Conservation (phyloP, 2,329 filamentous ascomycete species). For the Colletotrichum sp. region DNA sequence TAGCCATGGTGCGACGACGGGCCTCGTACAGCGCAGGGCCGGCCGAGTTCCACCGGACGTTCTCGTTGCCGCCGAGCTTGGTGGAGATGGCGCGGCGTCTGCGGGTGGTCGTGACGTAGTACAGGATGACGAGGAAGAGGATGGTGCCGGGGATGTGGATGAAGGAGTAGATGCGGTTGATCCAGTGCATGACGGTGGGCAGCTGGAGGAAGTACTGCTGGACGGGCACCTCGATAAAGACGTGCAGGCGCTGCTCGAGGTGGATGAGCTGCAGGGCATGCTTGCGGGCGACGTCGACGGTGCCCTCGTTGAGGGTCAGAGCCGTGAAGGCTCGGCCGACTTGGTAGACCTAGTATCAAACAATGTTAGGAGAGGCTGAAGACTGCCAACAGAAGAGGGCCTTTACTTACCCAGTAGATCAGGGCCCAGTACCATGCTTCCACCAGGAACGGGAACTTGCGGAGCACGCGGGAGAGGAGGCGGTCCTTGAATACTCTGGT, state of each 20-base stretch:
- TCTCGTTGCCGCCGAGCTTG: conserved; percentile 29
- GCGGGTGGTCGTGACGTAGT: conserved; percentile 71
- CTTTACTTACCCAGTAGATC: conserved; percentile 75
- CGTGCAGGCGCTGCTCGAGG: conserved; percentile 66
- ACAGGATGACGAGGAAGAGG: conserved; percentile 68
- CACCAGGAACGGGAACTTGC: conserved; percentile 73
- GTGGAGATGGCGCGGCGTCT: conserved; percentile 44
- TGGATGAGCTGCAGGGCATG: conserved; percentile 73
- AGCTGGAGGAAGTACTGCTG: conserved; percentile 59
- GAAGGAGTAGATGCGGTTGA: conserved; percentile 77
- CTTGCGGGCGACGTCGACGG: conserved; percentile 69
- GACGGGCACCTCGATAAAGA: conserved; percentile 69
- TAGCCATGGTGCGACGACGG: conserved; percentile 62
- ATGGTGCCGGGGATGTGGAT: conserved; percentile 82
- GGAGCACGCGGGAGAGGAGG: conserved; percentile 67
- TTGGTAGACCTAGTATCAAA: conserved; percentile 68
- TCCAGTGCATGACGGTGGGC: conserved; percentile 67
- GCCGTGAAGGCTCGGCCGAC: conserved; percentile 75
- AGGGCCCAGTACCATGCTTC: conserved; percentile 81
- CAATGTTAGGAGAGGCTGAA: not conserved
- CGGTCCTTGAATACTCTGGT: conserved; percentile 64
- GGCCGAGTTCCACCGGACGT: conserved; percentile 29
- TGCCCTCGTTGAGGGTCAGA: conserved; percentile 69
- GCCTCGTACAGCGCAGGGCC: conserved; percentile 58
- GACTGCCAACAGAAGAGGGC: not conserved